A percentile compares a stretch with the other conserved stretches of the same genome.
These are phyloP conservation scores for Gracilaria gracilis DNA, from an alignment of 23 red algal genomes.

Conservation along the genomic window DNA sequence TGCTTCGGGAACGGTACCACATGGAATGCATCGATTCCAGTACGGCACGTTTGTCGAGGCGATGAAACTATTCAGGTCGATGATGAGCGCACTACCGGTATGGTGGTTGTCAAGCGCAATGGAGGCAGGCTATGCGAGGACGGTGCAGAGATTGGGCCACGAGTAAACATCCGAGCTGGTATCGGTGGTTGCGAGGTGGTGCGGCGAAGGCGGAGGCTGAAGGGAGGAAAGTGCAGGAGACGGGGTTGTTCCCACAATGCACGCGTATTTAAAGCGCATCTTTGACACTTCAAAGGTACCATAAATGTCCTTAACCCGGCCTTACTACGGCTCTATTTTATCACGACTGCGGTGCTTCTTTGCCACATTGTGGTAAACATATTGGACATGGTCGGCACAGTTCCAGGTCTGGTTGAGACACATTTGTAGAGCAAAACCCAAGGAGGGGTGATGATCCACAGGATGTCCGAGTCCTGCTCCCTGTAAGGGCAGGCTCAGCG, in stretches of 20 bases:
- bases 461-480: too few relatives aligned
- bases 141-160: conserved; percentile 66
- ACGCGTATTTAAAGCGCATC: too few relatives aligned
- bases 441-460: too few relatives aligned
- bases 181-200: conserved; percentile 64
- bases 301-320: too few relatives aligned
- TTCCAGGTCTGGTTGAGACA: too few relatives aligned
- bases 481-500: too few relatives aligned
- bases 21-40: conserved; percentile 67
- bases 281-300: too few relatives aligned
- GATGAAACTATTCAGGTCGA: conserved; percentile 39
- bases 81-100: conserved; percentile 79
- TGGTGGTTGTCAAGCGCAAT: conserved; percentile 45
- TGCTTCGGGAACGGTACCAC: conserved; percentile 64
- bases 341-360: too few relatives aligned
- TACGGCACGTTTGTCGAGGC: conserved; percentile 87
- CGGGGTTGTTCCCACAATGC: conserved; percentile 92
- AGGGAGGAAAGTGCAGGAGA: conserved; percentile 71
- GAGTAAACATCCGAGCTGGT: conserved; percentile 92
- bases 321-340: too few relatives aligned
- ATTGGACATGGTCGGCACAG: too few relatives aligned
- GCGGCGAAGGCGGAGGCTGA: conserved; percentile 72
- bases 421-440: too few relatives aligned
- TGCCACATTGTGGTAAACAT: too few relatives aligned
- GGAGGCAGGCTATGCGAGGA: conserved; percentile 74